Evolutionary conservation across 257 asterid genomes (phyloP), one percentile per base, ranked within the genome.

Genomic region (Verbena officinalis): DNA sequence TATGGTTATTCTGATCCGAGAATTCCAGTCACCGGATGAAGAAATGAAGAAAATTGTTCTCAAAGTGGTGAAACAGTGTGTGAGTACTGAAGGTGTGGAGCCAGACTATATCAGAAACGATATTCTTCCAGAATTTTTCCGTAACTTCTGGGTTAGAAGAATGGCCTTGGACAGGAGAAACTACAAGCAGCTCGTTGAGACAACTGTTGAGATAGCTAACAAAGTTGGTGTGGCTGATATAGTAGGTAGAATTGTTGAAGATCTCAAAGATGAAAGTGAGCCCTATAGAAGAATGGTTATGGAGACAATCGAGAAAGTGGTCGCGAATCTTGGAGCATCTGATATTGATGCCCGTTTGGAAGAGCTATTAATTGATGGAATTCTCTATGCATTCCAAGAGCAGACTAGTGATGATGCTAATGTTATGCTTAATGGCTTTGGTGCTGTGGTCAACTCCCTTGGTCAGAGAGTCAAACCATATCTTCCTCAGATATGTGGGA

Each of bases 251-350:
- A 84, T 88, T 27, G 96, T 90, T 48, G 97, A 90, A 80, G 95
- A 87, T 71, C 76, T 85, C 53, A 90, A 90, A 80, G 97, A 87
- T 58, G 96, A 87, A 75, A 90, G 97, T 65, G 97, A 90, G 78
- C 97, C 96, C 59, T 90, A 90, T 46, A 76, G 97, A 70, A 77
- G 97, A 76, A 90, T 90, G 97, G 97, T 90, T 38, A 90, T 90
- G 97, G 97, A 90, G 79, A 90, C 97, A 11, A 88, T 90, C 48
- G 97, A 88, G 84, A 90, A 88, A 72, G 97, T 90, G 76, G 97
- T 90, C n/a, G 77, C 87, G 5, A 90, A 90, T 71, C 76, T 90
- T 68, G 96, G 97, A 57, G 90, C 95, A 22, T 88, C 96, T 55
- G 97, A 90, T 73, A 88, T 90, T 36, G 95, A 90, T 81, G 70